Evolutionary conservation across 176 grass and related monocot species (phyloP).

Genomic region (Musa itinerans): DNA sequence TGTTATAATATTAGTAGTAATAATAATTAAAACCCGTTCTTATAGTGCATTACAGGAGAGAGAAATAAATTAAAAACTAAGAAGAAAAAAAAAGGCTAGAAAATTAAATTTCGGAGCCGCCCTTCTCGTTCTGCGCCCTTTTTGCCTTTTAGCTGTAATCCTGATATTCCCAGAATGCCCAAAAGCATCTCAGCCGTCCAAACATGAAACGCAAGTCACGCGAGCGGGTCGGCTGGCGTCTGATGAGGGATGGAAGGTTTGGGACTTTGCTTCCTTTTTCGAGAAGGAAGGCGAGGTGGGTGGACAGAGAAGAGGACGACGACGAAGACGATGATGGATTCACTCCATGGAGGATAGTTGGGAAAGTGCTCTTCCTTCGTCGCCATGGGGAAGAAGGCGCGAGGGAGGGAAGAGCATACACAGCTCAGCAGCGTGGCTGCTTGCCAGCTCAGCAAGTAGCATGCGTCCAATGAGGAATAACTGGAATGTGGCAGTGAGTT

Average conservation of each 20-base stretch:
- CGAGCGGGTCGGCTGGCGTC: not conserved
- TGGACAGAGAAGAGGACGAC: no score
- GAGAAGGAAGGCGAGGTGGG: no score
- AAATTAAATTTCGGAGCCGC: slow-evolving; percentile 2
- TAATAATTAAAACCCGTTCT: no score
- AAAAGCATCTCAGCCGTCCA: not conserved
- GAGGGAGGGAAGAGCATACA: not conserved
- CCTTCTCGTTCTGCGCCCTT: not conserved
- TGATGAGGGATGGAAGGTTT: not conserved
- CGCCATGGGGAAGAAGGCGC: not conserved
- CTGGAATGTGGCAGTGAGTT: not conserved
- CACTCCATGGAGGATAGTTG: not conserved
- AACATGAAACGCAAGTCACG: no score
- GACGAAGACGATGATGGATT: not conserved
- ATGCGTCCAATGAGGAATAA: slow-evolving; percentile 16
- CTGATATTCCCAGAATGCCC: not conserved
- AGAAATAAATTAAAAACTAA: not conserved
- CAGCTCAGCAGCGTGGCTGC: not conserved
- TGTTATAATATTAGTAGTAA: no score
- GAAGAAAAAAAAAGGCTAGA: not conserved
- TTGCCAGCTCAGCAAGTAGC: slow-evolving; percentile 10
- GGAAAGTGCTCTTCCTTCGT: not conserved
- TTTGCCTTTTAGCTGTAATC: slow-evolving; percentile 1
- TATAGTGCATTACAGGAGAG: not conserved
- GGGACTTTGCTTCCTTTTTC: no score